Percentiles rank a stretch among this genome's conserved stretches.
Evolutionary conservation across 345 rosid species (phyloP).

Genomic region (Pistacia integerrima): DNA sequence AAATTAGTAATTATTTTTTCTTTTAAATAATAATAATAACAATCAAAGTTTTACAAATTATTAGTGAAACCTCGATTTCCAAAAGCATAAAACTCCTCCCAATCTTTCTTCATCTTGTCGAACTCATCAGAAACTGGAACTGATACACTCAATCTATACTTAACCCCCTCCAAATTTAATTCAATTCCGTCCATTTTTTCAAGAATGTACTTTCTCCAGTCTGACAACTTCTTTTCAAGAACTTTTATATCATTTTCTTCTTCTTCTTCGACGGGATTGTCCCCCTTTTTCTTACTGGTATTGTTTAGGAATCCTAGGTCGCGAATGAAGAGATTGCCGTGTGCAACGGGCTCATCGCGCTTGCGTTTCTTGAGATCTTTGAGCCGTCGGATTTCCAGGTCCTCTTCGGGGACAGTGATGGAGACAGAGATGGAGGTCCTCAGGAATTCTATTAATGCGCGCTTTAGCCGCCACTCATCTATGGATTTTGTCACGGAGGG

Average conservation of each 20-base stretch:
- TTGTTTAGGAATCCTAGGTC: constrained; percentile 72
- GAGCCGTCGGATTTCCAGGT: constrained; percentile 58
- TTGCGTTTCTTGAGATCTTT: constrained; percentile 87
- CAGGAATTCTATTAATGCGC: constrained; percentile 68
- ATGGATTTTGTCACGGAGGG: constrained; percentile 66
- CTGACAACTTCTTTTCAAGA: constrained; percentile 67
- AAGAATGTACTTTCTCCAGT: constrained; percentile 70
- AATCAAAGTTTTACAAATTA: not conserved
- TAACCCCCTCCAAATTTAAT: constrained; percentile 75
- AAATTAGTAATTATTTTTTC: not conserved
- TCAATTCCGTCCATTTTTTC: constrained; percentile 88
- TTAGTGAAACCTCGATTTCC: constrained; percentile 44
- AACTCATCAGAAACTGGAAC: constrained; percentile 72
- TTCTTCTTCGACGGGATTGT: constrained; percentile 34
- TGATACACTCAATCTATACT: constrained; percentile 59
- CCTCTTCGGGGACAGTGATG: constrained; percentile 61
- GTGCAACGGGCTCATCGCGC: constrained; percentile 84
- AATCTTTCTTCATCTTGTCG: constrained; percentile 67
- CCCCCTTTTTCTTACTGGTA: constrained; percentile 30
- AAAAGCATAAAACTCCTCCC: constrained; percentile 78
- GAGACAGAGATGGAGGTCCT: constrained; percentile 53
- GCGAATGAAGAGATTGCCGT: constrained; percentile 65
- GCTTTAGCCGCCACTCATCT: constrained; percentile 93
- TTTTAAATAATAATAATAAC: not conserved
- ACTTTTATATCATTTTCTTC: constrained; percentile 46